Evolutionary conservation across 164 flowering plant genomes (phyloP).

Genomic region (Cinnamomum chago): DNA sequence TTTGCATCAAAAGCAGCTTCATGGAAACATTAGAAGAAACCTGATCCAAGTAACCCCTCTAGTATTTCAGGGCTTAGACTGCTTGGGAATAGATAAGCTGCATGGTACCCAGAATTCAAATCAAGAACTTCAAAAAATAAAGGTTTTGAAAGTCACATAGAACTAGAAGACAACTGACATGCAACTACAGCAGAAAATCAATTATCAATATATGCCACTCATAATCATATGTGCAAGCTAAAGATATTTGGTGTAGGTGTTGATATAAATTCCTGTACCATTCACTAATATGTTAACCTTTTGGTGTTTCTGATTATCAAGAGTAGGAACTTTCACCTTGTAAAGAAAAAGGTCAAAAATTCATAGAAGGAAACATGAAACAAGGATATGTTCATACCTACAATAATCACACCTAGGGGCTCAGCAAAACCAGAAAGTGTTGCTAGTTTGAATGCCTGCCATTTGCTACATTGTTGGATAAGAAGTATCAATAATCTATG

Average conservation of each 20-base stretch:
- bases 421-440: conserved; percentile 89
- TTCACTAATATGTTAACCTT: too few species aligned
- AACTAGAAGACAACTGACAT: too few species aligned
- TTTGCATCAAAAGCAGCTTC: not conserved
- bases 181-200: not conserved
- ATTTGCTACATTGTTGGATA: conserved; percentile 53
- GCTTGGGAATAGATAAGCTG: conserved; percentile 93
- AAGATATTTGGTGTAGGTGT: not conserved
- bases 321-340: too few species aligned
- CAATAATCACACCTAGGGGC: conserved; percentile 86
- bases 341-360: too few species aligned
- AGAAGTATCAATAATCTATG: too few species aligned
- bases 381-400: conserved; percentile 46
- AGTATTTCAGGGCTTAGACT: conserved; percentile 88
- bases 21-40: conserved; percentile 24
- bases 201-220: not conserved
- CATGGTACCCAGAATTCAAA: not conserved
- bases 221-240: not conserved
- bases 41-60: conserved; percentile 90
- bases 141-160: not conserved
- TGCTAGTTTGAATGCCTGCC: conserved; percentile 97
- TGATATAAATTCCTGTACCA: too few species aligned
- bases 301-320: too few species aligned
- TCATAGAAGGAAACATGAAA: not conserved
- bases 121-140: not conserved